Base-by-base conservation (phyloP, 352 stramenopile genomes). In the Globisporangium carolinianum region DNA sequence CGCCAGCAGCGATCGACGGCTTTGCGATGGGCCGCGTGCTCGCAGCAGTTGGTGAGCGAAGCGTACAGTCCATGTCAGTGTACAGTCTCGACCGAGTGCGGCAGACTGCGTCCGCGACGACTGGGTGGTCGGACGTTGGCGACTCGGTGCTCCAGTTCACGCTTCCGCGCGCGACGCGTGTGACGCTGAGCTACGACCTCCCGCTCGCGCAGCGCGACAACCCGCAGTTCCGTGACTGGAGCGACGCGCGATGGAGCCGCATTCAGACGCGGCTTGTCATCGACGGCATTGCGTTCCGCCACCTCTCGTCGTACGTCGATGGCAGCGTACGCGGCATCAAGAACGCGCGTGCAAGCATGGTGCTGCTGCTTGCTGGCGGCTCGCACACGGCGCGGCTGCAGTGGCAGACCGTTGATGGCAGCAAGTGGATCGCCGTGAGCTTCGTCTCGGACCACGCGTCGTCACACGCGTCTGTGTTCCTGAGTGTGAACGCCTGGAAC, bases 351-450 rank as follows among this genome's bases (percentile, higher is more conserved):
- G 83, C 83, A 14, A 90, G 60, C 42, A 89, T 92, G 72, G 67
- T 86, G 39, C 47, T 92, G 0, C 66, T 69, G 1, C 65, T 92
- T 0, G 66, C 69, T 51, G 76, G 65, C 17, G 83, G 83, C 6
- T 83, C 62, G 6, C 83, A 92, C 60, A 83, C 72, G 38, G 72
- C 70, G 12, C 74, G 79, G 48, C 53, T 92, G 2, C 83, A 90
- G 51, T 92, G 83, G 83, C 71, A 92, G 66, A 90, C 88, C 36
- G 69, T 89, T 0, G 79, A 89, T 51, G 76, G 76, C 15, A 87
- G 55, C 55, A 69, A 73, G 37, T 91, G 82, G 82, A 71, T 61
- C 32, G 69, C 73, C 7, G 82, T 91, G 32, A 87, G 71, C 37
- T 89, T 89, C 60, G 73, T 91, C 49, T 87, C 79, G 0, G 79